Evolutionary conservation across 2,329 filamentous ascomycete species (phyloP), one percentile per base, ranked within the genome.

Genomic region (Calycina marina): DNA sequence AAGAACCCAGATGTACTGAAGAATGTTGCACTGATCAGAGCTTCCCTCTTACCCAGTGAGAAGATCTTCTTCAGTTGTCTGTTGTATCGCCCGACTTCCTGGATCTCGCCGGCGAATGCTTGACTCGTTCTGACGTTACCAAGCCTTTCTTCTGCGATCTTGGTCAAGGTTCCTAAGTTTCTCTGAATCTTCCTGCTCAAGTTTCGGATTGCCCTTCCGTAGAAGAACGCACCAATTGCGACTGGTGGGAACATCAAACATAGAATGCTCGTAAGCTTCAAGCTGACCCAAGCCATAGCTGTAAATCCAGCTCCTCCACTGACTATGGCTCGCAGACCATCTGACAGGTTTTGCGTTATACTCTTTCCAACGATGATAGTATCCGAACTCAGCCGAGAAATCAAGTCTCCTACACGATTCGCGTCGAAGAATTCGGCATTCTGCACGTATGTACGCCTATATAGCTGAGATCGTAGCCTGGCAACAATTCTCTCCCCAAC

Each of bases 391-490:
- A 98, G 72, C 22, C 92, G 78, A 22, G 88, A 96, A 50, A 98
- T 94, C 46, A 98, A 62, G 53, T 98, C 90, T 54, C 90, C 90
- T 15, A 94, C 86, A 15, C 90, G 72, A 59, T 98, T 98, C 24
- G 90, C 90, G 53, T 98, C 90, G 51, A 98, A 98, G 61, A 98
- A 98, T 51, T 96, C 90, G 37, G 90, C 90, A 55, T 98, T 90
- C 55, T 98, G 90, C n/a, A 90, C 69, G 47, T 92, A 93, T 0
- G 90, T 98, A 42, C 80, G 74, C 43, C 84, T 74, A 60, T 93
- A 98, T 4, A 98, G 72, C 51, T 84, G 80, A 11, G 86, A 88
- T 39, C 90, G 74, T 34, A 98, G 66, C 45, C 88, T 73, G 8
- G 88, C 78, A 33, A 98, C 90, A 37, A 98, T 90, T 25, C 90